Base-by-base conservation (phyloP, 73 alveolate genomes). In the Paramecium pentaurelia region DNA sequence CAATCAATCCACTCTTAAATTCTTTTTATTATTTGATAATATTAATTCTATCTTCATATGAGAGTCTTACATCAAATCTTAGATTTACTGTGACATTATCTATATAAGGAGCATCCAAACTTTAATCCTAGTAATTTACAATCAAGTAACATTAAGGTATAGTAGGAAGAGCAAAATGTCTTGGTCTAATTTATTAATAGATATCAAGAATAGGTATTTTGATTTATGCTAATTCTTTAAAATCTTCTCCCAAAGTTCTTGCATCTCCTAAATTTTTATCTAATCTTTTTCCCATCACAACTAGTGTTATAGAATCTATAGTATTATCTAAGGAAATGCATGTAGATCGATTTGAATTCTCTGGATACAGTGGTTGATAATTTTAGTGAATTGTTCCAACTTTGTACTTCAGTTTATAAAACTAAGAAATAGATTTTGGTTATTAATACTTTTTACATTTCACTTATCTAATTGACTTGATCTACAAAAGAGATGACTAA, bases 241-340 rank as follows among this genome's bases (percentile, higher is more conserved):
- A 80, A 80, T 80, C 91, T 27, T 80, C 91, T 1, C 91, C 91
- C 18, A 80, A 25, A 12, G 91, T 80, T 42, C 47, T 42, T 20
- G 47, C 91, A 80, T 80, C 91, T 12, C 91, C 91, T 47, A 80
- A 44, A 80, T 80, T 80, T 47, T 80, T 80, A 80, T 80, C 91
- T 45, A 80, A 47, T 80, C 91, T 20, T 44, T 80, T 80, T 80
- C 91, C 91, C 75, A 80, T 80, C 6, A 80, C 58, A 12, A 80
- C 32, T 4, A 80, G 11, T 25, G 91, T 80, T 38, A 80, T 45
- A 44, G 34, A 80, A 32, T 80, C 75, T n/a, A 80, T 58, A 4
- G 91, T 80, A 27, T 42, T 45, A 47, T 80, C 91, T 16, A 80
- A 5, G 1, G 91, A 45, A 9, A 80, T 6, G 49, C 91, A 80